phyloP scores from a whole-genome alignment of 805 yeast genomes.

The Starmerella bombi region DNA sequence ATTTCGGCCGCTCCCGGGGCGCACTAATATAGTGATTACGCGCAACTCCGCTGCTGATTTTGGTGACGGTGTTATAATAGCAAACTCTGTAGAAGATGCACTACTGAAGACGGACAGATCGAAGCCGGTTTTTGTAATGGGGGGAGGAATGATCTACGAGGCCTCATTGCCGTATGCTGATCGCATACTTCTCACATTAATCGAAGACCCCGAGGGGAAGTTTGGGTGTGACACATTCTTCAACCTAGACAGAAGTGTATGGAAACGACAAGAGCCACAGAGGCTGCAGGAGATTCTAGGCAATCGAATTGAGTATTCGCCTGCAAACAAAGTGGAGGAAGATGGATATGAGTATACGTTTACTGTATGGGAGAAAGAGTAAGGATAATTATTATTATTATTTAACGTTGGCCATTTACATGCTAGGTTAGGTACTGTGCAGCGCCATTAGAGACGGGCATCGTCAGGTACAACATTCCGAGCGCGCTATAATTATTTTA shows the following conservation, averaged over 20 bases:
- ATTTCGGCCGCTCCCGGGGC: conserved; percentile 68
- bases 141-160: conserved; percentile 81
- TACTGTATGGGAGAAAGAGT: conserved; percentile 39
- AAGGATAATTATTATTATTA: neutral
- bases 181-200: conserved; percentile 57
- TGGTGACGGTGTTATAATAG: conserved; percentile 25
- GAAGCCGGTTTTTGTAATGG: conserved; percentile 67
- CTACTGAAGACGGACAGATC: conserved; percentile 21
- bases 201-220: conserved; percentile 27
- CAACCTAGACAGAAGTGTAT: conserved; percentile 22
- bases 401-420: neutral
- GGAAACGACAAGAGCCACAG: conserved; percentile 26
- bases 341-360: conserved; percentile 45
- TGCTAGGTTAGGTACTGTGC: too few species aligned
- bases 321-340: conserved; percentile 26
- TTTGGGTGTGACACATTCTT: conserved; percentile 64
- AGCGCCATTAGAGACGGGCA: too few species aligned
- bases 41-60: conserved; percentile 27
- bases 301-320: conserved; percentile 22
- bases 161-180: conserved; percentile 39
- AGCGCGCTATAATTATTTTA: too few species aligned
- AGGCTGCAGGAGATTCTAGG: conserved; percentile 34
- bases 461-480: too few species aligned
- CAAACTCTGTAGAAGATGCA: conserved; percentile 36
- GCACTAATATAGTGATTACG: conserved; percentile 67